Evolutionary conservation across 2,329 filamentous ascomycete species (phyloP).

Genomic region (Penicillium sp.): DNA sequence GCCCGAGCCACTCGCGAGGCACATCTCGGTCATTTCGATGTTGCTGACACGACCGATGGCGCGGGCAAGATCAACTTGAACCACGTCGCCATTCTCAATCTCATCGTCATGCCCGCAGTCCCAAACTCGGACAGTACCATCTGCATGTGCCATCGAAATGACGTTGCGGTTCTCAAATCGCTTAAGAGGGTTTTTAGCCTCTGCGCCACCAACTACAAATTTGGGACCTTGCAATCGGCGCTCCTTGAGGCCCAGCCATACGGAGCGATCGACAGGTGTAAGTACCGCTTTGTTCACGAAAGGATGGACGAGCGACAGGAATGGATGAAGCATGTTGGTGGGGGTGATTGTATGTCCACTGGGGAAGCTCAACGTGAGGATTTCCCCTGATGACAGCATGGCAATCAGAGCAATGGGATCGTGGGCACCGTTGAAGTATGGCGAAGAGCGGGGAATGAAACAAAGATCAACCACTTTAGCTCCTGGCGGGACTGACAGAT

Average conservation of each 20-base stretch:
- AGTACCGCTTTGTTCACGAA: slow-evolving; percentile 75
- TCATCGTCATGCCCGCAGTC: slow-evolving; percentile 90
- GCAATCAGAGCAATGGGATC: slow-evolving; percentile 86
- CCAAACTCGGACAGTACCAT: slow-evolving; percentile 90
- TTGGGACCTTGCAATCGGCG: slow-evolving; percentile 75
- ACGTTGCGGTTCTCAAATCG: slow-evolving; percentile 82
- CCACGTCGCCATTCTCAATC: slow-evolving; percentile 77
- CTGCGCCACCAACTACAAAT: slow-evolving; percentile 77
- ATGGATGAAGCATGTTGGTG: slow-evolving; percentile 89
- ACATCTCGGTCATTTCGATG: slow-evolving; percentile 76
- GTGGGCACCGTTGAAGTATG: slow-evolving; percentile 83
- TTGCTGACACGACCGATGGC: slow-evolving; percentile 78
- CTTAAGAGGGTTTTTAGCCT: slow-evolving; percentile 68
- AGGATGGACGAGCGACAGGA: slow-evolving; percentile 83
- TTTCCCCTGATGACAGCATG: slow-evolving; percentile 80
- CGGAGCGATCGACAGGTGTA: slow-evolving; percentile 72
- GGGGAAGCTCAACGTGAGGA: slow-evolving; percentile 88
- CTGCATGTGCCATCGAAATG: slow-evolving; percentile 82
- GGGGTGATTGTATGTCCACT: slow-evolving; percentile 88
- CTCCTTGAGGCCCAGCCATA: slow-evolving; percentile 92
- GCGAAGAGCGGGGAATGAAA: slow-evolving; percentile 77
- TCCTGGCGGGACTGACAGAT: slow-evolving; percentile 74
- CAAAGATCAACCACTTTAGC: slow-evolving; percentile 79
- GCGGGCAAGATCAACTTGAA: slow-evolving; percentile 85
- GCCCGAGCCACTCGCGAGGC: slow-evolving; percentile 75